Base-by-base conservation (phyloP, 208 protist species). In the Leishmania guyanensis region DNA sequence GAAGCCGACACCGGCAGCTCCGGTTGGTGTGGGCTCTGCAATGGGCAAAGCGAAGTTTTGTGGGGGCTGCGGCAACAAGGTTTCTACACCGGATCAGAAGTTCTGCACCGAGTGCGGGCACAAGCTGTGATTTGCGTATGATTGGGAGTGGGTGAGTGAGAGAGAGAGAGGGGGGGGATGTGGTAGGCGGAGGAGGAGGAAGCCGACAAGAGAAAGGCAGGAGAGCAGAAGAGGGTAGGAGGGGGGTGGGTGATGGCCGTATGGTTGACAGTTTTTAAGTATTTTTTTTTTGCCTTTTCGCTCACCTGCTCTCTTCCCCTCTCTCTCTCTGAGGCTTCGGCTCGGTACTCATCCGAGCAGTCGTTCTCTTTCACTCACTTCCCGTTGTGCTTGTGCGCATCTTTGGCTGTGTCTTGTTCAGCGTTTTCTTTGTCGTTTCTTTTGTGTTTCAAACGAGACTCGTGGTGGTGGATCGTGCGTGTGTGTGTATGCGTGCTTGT, bases 21-120 rank as follows among this genome's bases (percentile, higher is more conserved):
- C 48, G 26, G 33, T 48, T n/a, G 74, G 74, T 29, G 33, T 14
- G 46, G 22, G 53, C n/a, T 14, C 69, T 54, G 26, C 70, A 14
- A 6, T 75, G 39, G 33, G 60, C 20, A 83, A 68, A 26, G 70
- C 76, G 5, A 83, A 84, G 51, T 97, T 94, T 78, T 97, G 94
- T 81, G 85, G 87, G 65, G 84, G 92, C 6, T 97, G 94, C 69
- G 94, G 94, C 6, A 62, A 64, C 46, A 91, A 92, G 39, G 70
- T 93, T 10, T 56, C 56, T 8, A 22, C 66, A 4, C 53, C 69
- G 0, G 79, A 75, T 0, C 88, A 91, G 46, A 87, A 85, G 36
- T 97, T 96, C 79, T 97, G 94, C 68, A 78, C 79, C 22, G 74
- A 85, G 43, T 97, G 94, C 62, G 94, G 94, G 16, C 78, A 80